These are phyloP conservation scores for Halteria grandinella DNA, from an alignment of 73 alveolate genomes.

Conservation along the genomic window DNA sequence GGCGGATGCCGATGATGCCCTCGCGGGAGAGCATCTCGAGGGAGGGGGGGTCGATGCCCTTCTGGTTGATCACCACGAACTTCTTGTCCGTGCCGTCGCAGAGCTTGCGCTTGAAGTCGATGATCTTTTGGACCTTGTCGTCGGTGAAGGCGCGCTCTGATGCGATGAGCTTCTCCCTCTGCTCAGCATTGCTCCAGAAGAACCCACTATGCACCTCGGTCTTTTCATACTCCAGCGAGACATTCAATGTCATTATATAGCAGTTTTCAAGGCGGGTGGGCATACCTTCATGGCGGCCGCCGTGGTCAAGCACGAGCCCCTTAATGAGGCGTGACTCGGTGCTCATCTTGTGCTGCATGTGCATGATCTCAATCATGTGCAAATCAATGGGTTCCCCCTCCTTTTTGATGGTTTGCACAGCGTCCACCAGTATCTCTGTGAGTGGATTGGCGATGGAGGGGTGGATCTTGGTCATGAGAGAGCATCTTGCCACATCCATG, in stretches of 20 bases:
- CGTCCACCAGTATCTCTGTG: slow-evolving; percentile 91
- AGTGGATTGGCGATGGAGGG: slow-evolving; percentile 80
- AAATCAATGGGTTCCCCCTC: slow-evolving; percentile 81
- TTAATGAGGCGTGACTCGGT: slow-evolving; percentile 97
- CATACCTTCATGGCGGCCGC: slow-evolving; percentile 99
- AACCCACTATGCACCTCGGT: slow-evolving; percentile 99
- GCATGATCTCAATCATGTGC: slow-evolving; percentile 99
- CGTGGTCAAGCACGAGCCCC: slow-evolving; percentile 99
- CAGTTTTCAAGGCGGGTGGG: slow-evolving; percentile 88
- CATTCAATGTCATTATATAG: slow-evolving; percentile 97
- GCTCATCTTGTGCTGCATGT: slow-evolving; percentile 98
- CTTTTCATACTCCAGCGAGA: slow-evolving; percentile 99
- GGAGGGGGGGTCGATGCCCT: slow-evolving; percentile 99
- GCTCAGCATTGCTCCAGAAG: slow-evolving; percentile 98
- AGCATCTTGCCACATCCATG: slow-evolving; percentile 92
- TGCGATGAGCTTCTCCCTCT: slow-evolving; percentile 98
- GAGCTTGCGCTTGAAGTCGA: slow-evolving; percentile 95
- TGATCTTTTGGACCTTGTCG: slow-evolving; percentile 96
- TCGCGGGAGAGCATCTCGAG: slow-evolving; percentile 99
- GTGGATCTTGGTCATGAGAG: slow-evolving; percentile 91
- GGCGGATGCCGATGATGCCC: slow-evolving; percentile 98
- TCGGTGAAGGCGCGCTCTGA: slow-evolving; percentile 98
- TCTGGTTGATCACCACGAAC: slow-evolving; percentile 98
- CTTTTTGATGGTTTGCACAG: slow-evolving; percentile 87
- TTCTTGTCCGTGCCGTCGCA: slow-evolving; percentile 94